Conservation (phyloP, 164 flowering plant species). For the Kalanchoe fedtschenkoi region DNA sequence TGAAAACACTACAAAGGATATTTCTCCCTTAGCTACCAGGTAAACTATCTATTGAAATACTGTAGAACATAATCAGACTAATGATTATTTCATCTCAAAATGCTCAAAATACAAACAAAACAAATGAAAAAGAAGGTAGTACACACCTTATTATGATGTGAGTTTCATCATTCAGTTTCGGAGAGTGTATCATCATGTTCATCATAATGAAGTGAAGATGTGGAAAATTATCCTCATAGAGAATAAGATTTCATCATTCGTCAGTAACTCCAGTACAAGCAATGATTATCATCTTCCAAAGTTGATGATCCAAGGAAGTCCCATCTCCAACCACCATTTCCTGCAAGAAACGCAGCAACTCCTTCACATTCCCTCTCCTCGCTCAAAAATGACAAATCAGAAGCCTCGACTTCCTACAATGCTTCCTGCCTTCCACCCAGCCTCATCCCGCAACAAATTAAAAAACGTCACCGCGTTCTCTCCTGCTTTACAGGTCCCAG, state of each 20-base stretch:
- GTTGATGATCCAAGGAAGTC: constrained; percentile 37
- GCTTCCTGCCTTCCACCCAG: constrained; percentile 34
- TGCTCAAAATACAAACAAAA: too few species aligned
- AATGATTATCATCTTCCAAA: constrained; percentile 13
- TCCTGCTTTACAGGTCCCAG: constrained; percentile 19
- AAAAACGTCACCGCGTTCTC: constrained; percentile 26
- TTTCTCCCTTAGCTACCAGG: background rate
- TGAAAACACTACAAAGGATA: background rate
- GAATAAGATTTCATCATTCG: constrained; percentile 29
- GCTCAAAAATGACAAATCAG: constrained; percentile 45
- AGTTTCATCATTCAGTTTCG: background rate
- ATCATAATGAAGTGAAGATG: background rate
- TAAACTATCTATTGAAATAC: too few species aligned
- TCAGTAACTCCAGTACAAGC: constrained; percentile 24
- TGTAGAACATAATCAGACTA: background rate
- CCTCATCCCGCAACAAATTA: constrained; percentile 14
- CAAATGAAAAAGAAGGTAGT: too few species aligned
- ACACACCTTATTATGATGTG: background rate
- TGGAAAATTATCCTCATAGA: background rate
- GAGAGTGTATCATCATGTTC: background rate
- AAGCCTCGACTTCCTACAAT: constrained; percentile 28
- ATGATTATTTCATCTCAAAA: background rate
- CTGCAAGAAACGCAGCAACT: constrained; percentile 24
- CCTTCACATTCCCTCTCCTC: constrained; percentile 10
- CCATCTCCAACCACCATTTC: constrained; percentile 39